phyloP scores from a whole-genome alignment of 306 rosid species.

The Ceratonia siliqua region DNA sequence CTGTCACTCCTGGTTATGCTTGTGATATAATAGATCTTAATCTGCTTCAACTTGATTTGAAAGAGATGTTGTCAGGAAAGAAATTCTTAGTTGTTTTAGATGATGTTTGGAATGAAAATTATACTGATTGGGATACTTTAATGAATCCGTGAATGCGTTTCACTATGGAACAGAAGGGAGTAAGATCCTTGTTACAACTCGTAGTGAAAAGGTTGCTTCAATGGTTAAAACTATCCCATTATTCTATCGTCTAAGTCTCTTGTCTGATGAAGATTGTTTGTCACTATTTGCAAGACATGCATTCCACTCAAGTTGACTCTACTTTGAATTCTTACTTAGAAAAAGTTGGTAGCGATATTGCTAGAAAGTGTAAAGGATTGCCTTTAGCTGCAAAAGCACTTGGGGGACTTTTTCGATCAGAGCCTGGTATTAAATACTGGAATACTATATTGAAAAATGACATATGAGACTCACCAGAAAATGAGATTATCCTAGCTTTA shows the following conservation, averaged over 20 bases:
- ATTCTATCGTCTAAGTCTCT: neutral
- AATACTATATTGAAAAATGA: no score
- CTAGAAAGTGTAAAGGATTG: conserved; percentile 8
- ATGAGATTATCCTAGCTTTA: no score
- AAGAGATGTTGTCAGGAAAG: no score
- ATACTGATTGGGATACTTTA: neutral
- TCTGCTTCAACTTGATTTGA: neutral
- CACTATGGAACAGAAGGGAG: neutral
- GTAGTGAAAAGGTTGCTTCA: no score
- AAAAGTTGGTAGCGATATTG: neutral
- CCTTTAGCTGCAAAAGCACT: no score
- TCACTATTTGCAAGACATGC: conserved; percentile 22
- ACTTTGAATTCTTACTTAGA: neutral
- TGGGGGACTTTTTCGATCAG: no score
- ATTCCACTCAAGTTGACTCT: no score
- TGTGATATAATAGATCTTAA: neutral
- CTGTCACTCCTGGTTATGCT: neutral
- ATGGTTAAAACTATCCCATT: neutral
- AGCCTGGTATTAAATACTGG: no score
- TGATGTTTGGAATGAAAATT: conserved; percentile 26
- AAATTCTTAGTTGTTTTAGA: conserved; percentile 16
- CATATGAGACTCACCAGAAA: no score
- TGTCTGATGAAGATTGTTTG: conserved; percentile 4
- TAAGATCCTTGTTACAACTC: conserved; percentile 32
- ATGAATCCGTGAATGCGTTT: neutral